Conservation (phyloP, 2,329 filamentous ascomycete species). For the Tolypocladium guangdongense region DNA sequence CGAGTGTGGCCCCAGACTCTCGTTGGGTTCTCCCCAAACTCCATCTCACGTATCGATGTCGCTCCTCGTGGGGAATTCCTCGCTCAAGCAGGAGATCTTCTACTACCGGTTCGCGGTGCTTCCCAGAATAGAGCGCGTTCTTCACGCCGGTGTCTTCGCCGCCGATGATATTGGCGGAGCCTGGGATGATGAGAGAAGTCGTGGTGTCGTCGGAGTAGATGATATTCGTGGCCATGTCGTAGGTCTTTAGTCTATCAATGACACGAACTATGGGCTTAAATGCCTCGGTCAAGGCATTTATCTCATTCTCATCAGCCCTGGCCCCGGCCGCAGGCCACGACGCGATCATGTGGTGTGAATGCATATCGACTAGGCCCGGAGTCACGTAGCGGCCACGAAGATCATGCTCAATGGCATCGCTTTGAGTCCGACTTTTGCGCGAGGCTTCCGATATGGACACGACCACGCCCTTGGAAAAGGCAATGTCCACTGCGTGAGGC, state of each 20-base stretch:
- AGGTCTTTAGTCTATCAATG: background rate
- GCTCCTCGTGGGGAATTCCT: background rate
- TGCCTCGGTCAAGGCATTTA: background rate
- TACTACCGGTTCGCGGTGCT: background rate
- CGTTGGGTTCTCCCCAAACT: background rate
- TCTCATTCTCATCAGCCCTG: slow-evolving; percentile 1
- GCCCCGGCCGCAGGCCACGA: slow-evolving; percentile 21
- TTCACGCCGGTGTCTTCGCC: background rate
- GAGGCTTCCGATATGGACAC: background rate
- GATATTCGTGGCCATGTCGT: background rate
- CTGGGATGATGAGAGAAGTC: background rate
- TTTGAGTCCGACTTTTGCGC: background rate
- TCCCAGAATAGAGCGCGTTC: background rate
- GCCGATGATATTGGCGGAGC: background rate
- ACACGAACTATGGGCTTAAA: background rate
- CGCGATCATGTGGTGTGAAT: slow-evolving; percentile 28
- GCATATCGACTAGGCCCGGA: slow-evolving; percentile 33
- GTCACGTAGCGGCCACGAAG: slow-evolving; percentile 28
- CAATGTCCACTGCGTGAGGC: background rate
- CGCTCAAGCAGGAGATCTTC: background rate
- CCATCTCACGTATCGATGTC: background rate
- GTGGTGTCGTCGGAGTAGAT: background rate
- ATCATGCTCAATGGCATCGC: slow-evolving; percentile 13
- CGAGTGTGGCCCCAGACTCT: background rate
- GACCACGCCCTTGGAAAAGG: background rate